Evolutionary conservation across 345 rosid genomes (phyloP).

Genomic region (Camelina laxa): DNA sequence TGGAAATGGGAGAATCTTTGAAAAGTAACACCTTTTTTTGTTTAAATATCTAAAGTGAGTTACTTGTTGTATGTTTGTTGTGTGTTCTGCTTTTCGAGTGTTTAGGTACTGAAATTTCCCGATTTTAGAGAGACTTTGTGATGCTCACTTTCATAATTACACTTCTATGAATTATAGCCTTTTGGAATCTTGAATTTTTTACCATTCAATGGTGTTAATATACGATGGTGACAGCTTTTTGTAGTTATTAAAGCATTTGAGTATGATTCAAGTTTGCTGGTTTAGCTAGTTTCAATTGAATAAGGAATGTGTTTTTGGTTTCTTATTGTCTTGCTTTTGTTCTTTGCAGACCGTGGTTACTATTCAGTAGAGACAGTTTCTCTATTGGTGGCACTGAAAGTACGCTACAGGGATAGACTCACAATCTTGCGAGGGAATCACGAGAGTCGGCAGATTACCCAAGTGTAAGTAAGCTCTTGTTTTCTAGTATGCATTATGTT

Average conservation of each 20-base stretch:
- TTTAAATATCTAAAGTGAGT: neutral
- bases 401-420: conserved; percentile 92
- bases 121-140: neutral
- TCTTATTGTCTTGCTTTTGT: neutral
- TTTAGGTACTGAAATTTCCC: conserved; percentile 17
- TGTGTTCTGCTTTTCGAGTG: conserved; percentile 1
- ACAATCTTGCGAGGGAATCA: conserved; percentile 97
- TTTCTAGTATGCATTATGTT: neutral
- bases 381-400: conserved; percentile 94
- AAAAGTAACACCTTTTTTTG: neutral
- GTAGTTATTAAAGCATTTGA: neutral
- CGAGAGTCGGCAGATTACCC: conserved; percentile 99
- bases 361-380: conserved; percentile 99
- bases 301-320: neutral
- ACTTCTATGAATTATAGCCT: neutral
- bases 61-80: neutral
- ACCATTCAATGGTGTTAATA: neutral
- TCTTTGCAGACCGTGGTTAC: conserved; percentile 90
- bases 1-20: neutral
- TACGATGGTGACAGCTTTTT: neutral
- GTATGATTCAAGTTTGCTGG: neutral
- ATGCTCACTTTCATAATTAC: neutral
- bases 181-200: neutral
- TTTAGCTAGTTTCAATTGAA: conserved; percentile 2
- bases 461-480: conserved; percentile 93